phyloP scores from a whole-genome alignment of 2,329 filamentous ascomycete genomes.

The Sporothrix mexicana region DNA sequence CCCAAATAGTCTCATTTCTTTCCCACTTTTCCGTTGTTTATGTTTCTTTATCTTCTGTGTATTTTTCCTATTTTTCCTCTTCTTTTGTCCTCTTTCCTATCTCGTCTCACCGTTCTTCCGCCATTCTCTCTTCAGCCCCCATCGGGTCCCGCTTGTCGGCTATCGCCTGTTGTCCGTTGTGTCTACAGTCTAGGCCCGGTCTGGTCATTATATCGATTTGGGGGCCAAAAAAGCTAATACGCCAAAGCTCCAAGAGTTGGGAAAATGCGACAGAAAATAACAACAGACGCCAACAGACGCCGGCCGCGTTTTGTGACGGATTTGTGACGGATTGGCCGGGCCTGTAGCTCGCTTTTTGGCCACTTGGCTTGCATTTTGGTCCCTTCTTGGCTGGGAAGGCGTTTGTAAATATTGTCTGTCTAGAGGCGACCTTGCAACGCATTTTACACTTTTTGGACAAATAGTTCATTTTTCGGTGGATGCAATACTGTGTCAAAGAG shows the following conservation, averaged over 20 bases:
- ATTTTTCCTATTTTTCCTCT: background rate
- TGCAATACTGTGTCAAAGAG: background rate
- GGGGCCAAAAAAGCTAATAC: conserved; percentile 24
- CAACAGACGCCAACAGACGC: conserved; percentile 21
- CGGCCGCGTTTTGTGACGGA: background rate
- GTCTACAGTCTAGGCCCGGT: conserved; percentile 3
- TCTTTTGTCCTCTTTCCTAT: background rate
- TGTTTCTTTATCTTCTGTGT: background rate
- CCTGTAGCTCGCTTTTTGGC: conserved; percentile 17
- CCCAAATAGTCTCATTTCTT: background rate
- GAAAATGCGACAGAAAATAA: background rate
- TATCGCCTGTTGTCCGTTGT: conserved; percentile 20
- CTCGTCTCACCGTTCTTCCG: background rate
- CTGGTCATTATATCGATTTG: conserved; percentile 7
- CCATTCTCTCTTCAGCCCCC: conserved; percentile 2
- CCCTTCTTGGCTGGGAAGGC: conserved; percentile 5
- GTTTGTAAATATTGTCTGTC: background rate
- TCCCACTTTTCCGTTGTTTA: background rate
- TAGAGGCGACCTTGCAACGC: background rate
- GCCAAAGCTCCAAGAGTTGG: background rate
- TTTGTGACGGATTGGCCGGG: background rate
- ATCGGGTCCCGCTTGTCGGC: conserved; percentile 4
- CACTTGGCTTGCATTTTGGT: background rate
- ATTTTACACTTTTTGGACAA: too few species aligned
- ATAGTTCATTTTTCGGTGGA: too few species aligned